These are phyloP conservation scores for Boletus subparvulus DNA, from an alignment of 768 basidiomycete species.

Conservation along the genomic window DNA sequence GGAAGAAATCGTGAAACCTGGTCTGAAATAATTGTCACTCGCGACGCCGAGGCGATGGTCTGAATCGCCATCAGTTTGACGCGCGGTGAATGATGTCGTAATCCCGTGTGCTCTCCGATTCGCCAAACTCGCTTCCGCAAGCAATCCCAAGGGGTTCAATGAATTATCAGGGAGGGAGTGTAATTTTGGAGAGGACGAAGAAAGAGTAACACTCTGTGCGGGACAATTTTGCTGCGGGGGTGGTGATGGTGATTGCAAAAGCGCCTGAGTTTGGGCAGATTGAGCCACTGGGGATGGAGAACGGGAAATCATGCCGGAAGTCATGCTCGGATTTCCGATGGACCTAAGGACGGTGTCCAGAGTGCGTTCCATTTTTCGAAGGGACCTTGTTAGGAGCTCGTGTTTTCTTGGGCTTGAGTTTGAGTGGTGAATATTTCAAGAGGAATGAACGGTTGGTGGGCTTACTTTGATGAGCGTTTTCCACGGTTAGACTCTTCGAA, in stretches of 20 bases:
- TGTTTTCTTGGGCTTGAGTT: slow-evolving; percentile 63
- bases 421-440: slow-evolving; percentile 30
- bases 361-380: slow-evolving; percentile 89
- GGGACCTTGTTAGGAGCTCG: slow-evolving; percentile 73
- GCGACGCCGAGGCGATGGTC: slow-evolving; percentile 71
- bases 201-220: slow-evolving; percentile 17
- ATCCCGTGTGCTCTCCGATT: slow-evolving; percentile 62
- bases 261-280: slow-evolving; percentile 50
- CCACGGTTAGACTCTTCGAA: slow-evolving; percentile 98
- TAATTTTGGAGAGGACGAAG: slow-evolving; percentile 72
- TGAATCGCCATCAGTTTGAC: slow-evolving; percentile 37
- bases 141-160: slow-evolving; percentile 86
- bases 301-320: slow-evolving; percentile 77
- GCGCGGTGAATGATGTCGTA: slow-evolving; percentile 41
- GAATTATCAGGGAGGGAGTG: slow-evolving; percentile 91
- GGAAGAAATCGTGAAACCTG: slow-evolving; percentile 50
- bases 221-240: slow-evolving; percentile 43
- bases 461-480: slow-evolving; percentile 81
- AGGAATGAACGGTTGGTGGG: slow-evolving; percentile 8
- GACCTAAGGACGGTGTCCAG: slow-evolving; percentile 90
- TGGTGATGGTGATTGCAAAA: slow-evolving; percentile 52
- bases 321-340: slow-evolving; percentile 79
- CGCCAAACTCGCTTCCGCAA: slow-evolving; percentile 86
- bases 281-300: slow-evolving; percentile 71
- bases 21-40: slow-evolving; percentile 88